A percentile compares a stretch with the other conserved stretches of the same genome.
Evolutionary conservation across 257 asterid genomes (phyloP).

Genomic region (Salvia splendens): DNA sequence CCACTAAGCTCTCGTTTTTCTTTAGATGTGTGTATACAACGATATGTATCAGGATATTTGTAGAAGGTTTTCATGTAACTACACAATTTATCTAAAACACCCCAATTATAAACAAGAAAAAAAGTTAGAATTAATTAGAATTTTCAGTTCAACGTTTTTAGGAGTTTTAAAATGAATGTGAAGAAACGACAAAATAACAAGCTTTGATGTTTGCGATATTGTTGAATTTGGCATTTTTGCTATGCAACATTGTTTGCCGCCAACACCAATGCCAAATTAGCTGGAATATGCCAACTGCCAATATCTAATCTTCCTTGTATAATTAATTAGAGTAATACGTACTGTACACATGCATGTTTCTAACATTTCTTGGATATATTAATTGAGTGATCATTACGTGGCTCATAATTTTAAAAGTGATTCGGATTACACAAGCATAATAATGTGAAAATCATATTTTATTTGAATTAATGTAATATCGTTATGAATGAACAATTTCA

Average conservation of each 20-base stretch:
- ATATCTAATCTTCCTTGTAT: background rate
- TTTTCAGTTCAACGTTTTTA: background rate
- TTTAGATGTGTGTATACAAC: background rate
- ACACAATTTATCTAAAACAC: too few species aligned
- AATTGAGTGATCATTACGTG: too few species aligned
- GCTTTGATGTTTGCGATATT: slow-evolving; percentile 13
- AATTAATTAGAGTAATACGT: too few species aligned
- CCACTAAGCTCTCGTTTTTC: background rate
- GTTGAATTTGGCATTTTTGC: too few species aligned
- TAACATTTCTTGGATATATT: too few species aligned
- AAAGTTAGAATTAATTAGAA: background rate
- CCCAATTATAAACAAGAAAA: background rate
- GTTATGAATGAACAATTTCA: too few species aligned
- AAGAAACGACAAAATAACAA: slow-evolving; percentile 14
- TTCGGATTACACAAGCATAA: too few species aligned
- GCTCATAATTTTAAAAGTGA: too few species aligned
- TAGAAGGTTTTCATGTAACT: background rate
- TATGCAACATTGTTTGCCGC: slow-evolving; percentile 21
- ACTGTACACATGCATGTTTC: too few species aligned
- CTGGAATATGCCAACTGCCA: background rate
- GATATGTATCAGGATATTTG: too few species aligned
- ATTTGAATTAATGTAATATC: too few species aligned
- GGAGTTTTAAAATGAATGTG: background rate
- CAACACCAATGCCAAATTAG: slow-evolving; percentile 11
- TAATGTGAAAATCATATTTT: too few species aligned